Evolutionary conservation across 148 eudicot species (phyloP), one percentile per base, ranked within the genome.

Genomic region (Chenopodium formosanum): DNA sequence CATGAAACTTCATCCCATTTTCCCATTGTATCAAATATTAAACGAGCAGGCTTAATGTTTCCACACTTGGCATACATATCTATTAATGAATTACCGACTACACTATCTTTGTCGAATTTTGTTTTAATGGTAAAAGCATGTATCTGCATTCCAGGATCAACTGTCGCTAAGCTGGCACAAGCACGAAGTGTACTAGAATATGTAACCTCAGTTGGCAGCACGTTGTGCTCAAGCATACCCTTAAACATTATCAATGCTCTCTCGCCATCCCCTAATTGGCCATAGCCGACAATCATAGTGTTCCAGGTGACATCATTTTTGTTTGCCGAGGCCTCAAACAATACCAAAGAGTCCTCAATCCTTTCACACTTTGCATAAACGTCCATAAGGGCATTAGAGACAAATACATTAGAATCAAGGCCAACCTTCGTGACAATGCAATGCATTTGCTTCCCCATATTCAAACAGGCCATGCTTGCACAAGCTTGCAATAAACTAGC

Each of bases 61-160:
- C 98, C 98, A 86, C 98, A 93, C 84, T 95, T 95, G 65, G 92
- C 92, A 81, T 95, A 93, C 94, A 93, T 92, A 74, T 95, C 98
- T 68, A 93, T 86, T 53, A 95, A 86, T 70, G 94, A 88, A 84
- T 95, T 95, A 22, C 90, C 88, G 34, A 95, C 98, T 23, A 86
- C 89, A 25, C 77, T 83, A 83, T 89, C 90, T 78, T 83, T 85
- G 71, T 84, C 91, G 46, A 82, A 90, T 77, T 86, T 82, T 72
- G 90, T 91, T 90, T 95, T 95, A 37, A 93, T 78, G 78, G 91
- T 83, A 64, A 90, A 83, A 69, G 95, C 82, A 84, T 95, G 98
- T 75, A 95, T 89, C 80, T 95, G 93, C 77, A 80, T 88, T 31
- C 97, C 98, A 37, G 89, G 85, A 81, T 92, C 93, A 75, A 87